Evolutionary conservation across 352 stramenopile species (phyloP), one percentile per base, ranked within the genome.

Genomic region (Pythium oligandrum): DNA sequence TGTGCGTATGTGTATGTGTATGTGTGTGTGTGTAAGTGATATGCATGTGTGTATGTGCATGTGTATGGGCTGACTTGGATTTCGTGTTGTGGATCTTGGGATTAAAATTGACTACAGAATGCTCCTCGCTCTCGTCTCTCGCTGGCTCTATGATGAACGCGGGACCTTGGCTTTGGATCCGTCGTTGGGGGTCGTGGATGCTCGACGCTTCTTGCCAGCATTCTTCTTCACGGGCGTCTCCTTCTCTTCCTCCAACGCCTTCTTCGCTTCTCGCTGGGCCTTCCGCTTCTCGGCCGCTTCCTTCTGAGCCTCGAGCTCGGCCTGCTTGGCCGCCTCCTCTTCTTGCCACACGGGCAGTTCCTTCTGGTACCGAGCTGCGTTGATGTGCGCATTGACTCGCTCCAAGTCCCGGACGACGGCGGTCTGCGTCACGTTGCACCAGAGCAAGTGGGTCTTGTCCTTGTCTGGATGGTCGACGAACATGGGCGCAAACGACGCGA

Each of bases 351-450:
- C 52, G 1, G 75, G 60, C 2, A 88, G 58, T 54, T 83, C 63
- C 38, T 83, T 82, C 48, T 80, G 71, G 51, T 86, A 88, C 39
- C 75, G 75, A 2, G 54, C 40, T 4, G 64, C 78, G 0, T 63
- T 40, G 12, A 86, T 81, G 64, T 88, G 78, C 12, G 68, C 69
- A 45, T 88, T 60, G 12, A 88, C 63, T 32, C 76, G 73, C 50
- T 67, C 57, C 6, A 68, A 46, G 12, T 83, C 68, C 51, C 78
- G 75, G 9, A 64, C 56, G 47, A 86, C 75, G 35, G 72, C 64
- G 17, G 72, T 76, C 50, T 86, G 71, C 2, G 78, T 88, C 44
- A 88, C 78, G 50, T 67, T 69, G 59, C 78, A 88, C 78, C 78
- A 88, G 52, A 88, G 42, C 60, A 84, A 62, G 32, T 68, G 58